Conservation (phyloP, 1,284 basidiomycete species). For the Irpex sp. region DNA sequence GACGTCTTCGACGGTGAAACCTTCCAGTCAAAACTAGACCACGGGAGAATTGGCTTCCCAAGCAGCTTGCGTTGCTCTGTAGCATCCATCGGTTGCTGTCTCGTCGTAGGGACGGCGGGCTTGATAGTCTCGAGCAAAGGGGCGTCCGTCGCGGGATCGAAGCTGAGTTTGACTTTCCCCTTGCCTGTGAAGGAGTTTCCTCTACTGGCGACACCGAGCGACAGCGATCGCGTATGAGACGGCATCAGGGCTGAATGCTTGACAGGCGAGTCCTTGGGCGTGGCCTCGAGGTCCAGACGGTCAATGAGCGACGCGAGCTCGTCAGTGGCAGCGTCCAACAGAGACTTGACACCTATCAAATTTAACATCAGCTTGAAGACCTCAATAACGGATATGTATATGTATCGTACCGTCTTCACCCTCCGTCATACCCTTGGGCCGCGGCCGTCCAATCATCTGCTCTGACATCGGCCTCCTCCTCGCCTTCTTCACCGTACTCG, state of each 20-base stretch:
- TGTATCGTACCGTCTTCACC: constrained; percentile 37
- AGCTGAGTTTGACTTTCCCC: constrained; percentile 9
- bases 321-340: constrained; percentile 69
- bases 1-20: constrained; percentile 40
- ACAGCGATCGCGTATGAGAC: constrained; percentile 8
- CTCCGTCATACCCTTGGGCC: constrained; percentile 49
- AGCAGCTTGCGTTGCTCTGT: constrained; percentile 25
- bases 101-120: constrained; percentile 14
- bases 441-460: constrained; percentile 44
- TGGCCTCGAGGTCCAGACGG: constrained; percentile 66
- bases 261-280: constrained; percentile 49
- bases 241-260: constrained; percentile 14
- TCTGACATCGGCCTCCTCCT: constrained; percentile 60
- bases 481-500: constrained; percentile 48
- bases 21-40: constrained; percentile 45
- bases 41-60: constrained; percentile 60
- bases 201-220: constrained; percentile 11
- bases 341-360: constrained; percentile 54
- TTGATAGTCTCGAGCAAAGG: constrained; percentile 23
- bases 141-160: constrained; percentile 18
- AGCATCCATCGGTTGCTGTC: constrained; percentile 13
- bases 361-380: constrained; percentile 2
- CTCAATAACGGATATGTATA: no score
- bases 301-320: constrained; percentile 73
- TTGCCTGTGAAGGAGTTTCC: constrained; percentile 33